Base-by-base conservation (phyloP, 257 asterid genomes). In the Nyctanthes arbortristis region DNA sequence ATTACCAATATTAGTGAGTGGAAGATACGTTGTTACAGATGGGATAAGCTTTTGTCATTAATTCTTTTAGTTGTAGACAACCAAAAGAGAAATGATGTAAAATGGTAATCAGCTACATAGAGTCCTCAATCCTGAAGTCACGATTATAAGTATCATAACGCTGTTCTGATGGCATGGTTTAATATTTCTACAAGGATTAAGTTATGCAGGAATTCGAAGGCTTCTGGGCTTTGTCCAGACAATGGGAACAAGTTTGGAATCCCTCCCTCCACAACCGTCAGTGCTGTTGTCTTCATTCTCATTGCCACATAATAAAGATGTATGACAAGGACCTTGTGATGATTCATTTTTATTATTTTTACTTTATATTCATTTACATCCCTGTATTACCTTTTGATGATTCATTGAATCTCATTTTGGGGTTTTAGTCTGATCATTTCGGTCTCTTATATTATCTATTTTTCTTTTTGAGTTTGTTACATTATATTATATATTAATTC, bases 221-320 rank as follows among this genome's bases (percentile, higher is more conserved):
- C 84, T 84, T 80, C 76, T 93, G 61, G 89, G 90, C 70, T 83
- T 87, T 77, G 86, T 43, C n/a, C 79, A 68, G 68, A 88, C 95
- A 6, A 63, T 40, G 14, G 96, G 97, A 61, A 85, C 96, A 72
- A 65, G 78, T 63, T 59, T 79, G 27, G 86, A 77, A 52, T 73
- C 79, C 71, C 92, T 88, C 65, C 95, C 93, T 56, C 98, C 96
- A 7, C 78, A 86, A 29, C 58, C 79, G 70, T 81, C 93, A n/a
- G 65, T 79, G 74, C 84, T 87, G 72, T 68, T 85, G 25, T 77
- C 92, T 39, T 79, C 95, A 59, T 88, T 85, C 76, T 66, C 72
- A 61, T 61, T 80, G 61, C 89, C 75, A 8, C 85, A 82, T 79
- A 89, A 84, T 75, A 81, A 84, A 52, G 78, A 80, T 76, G 97